Percentiles rank a stretch among this genome's conserved stretches.
Evolutionary conservation across 2,329 filamentous ascomycete genomes (phyloP).

Genomic region (Coniella lustricola): DNA sequence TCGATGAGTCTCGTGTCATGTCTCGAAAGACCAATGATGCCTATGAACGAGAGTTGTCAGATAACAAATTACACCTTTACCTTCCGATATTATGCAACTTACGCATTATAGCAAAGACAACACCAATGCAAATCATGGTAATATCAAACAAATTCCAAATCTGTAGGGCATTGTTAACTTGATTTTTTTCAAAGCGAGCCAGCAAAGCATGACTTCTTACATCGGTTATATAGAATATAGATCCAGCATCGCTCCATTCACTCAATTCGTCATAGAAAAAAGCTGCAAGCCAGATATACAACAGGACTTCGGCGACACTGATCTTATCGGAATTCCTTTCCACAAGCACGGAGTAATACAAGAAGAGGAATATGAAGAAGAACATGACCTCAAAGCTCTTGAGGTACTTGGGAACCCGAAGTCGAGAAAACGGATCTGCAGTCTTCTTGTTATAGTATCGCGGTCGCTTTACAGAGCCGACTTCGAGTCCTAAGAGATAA

Average conservation of each 20-base stretch:
- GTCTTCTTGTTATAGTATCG: slow-evolving; percentile 64
- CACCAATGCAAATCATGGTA: slow-evolving; percentile 67
- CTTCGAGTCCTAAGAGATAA: slow-evolving; percentile 46
- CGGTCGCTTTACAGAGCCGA: slow-evolving; percentile 66
- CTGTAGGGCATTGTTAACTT: slow-evolving; percentile 58
- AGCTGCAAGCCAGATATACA: slow-evolving; percentile 81
- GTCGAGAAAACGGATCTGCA: slow-evolving; percentile 66
- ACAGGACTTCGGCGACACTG: slow-evolving; percentile 59
- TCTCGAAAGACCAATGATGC: slow-evolving; percentile 58
- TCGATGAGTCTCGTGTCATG: slow-evolving; percentile 60
- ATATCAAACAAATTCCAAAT: slow-evolving; percentile 74
- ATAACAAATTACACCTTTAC: no score
- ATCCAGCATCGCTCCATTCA: slow-evolving; percentile 79
- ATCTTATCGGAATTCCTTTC: slow-evolving; percentile 61
- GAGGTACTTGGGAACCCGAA: slow-evolving; percentile 75
- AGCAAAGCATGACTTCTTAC: slow-evolving; percentile 31
- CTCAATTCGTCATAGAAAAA: slow-evolving; percentile 85
- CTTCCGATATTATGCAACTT: slow-evolving; percentile 35
- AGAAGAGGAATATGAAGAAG: slow-evolving; percentile 65
- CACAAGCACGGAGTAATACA: slow-evolving; percentile 84
- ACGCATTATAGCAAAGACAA: slow-evolving; percentile 66
- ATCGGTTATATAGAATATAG: slow-evolving; percentile 76
- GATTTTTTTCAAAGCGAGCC: slow-evolving; percentile 60
- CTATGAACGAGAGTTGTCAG: slow-evolving; percentile 29
- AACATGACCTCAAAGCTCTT: slow-evolving; percentile 80